A percentile compares a stretch with the other conserved stretches of the same genome.
Conservation (phyloP, 1,139 yeast species). For the Zygosaccharomyces pseudobailii region DNA sequence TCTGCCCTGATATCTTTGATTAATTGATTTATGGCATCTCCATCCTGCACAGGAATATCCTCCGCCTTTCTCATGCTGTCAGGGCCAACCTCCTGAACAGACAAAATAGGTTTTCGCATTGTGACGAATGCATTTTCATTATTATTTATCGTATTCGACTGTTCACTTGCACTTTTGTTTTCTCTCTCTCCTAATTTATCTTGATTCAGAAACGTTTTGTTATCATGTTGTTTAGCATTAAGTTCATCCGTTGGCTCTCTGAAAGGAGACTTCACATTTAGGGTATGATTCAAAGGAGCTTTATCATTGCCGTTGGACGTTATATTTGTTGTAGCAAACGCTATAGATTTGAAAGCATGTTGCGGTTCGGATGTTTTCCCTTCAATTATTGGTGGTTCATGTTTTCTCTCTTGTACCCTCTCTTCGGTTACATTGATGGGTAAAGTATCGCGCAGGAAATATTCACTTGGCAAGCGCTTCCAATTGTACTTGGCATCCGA, state of each 20-base stretch:
- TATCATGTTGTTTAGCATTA: neutral
- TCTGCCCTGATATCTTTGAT: neutral
- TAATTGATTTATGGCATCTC: neutral
- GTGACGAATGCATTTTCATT: neutral
- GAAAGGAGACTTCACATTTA: neutral
- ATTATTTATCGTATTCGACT: neutral
- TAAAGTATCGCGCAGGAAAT: constrained; percentile 15
- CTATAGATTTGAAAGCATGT: constrained; percentile 10
- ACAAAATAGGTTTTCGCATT: neutral
- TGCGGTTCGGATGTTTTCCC: constrained; percentile 1
- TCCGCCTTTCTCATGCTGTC: too few species aligned
- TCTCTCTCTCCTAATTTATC: neutral
- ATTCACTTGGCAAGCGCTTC: constrained; percentile 27
- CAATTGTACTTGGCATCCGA: constrained; percentile 31
- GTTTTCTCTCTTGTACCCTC: neutral
- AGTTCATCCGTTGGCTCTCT: neutral
- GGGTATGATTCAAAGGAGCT: neutral
- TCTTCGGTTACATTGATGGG: constrained; percentile 3
- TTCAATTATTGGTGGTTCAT: too few species aligned
- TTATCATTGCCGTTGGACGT: neutral
- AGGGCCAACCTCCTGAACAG: too few species aligned
- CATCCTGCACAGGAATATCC: too few species aligned
- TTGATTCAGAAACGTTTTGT: neutral
- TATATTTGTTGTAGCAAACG: neutral
- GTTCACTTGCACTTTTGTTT: neutral